Percentiles rank a stretch among this genome's conserved stretches.
Conservation (phyloP, 345 rosid genomes). For the Populus alba region DNA sequence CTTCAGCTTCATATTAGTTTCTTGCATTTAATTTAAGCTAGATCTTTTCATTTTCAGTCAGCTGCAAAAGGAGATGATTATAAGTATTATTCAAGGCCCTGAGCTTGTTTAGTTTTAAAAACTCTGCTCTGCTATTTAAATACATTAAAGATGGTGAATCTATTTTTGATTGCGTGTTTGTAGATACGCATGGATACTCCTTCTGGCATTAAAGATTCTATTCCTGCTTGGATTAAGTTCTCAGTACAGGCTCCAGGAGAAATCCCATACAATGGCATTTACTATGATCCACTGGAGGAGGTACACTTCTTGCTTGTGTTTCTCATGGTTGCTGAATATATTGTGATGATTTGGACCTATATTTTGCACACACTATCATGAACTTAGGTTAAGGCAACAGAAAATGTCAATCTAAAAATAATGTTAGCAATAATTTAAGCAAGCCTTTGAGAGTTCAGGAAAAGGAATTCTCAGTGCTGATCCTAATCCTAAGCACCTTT, state of each 20-base stretch:
- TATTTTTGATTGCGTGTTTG: slow-evolving; percentile 18
- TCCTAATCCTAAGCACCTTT: neutral
- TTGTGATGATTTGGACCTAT: slow-evolving; percentile 1
- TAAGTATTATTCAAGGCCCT: neutral
- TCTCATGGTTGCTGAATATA: slow-evolving; percentile 1
- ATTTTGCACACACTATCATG: slow-evolving; percentile 1
- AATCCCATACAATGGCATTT: slow-evolving; percentile 89
- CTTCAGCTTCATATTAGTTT: neutral
- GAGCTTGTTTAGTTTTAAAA: neutral
- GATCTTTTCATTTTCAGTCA: neutral
- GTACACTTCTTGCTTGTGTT: slow-evolving; percentile 28
- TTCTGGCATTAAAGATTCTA: slow-evolving; percentile 88
- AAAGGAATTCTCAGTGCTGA: neutral
- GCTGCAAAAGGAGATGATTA: neutral
- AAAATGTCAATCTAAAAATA: neutral
- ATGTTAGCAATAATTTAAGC: neutral
- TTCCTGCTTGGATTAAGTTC: slow-evolving; percentile 99
- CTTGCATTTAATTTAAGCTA: neutral
- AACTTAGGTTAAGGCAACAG: neutral
- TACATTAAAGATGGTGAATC: neutral
- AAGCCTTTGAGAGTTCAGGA: neutral
- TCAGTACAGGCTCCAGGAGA: slow-evolving; percentile 93
- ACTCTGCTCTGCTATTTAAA: neutral
- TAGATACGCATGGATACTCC: slow-evolving; percentile 97
- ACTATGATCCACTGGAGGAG: slow-evolving; percentile 95